phyloP scores from a whole-genome alignment of 768 basidiomycete genomes.

The Podaxis mareebaensis region DNA sequence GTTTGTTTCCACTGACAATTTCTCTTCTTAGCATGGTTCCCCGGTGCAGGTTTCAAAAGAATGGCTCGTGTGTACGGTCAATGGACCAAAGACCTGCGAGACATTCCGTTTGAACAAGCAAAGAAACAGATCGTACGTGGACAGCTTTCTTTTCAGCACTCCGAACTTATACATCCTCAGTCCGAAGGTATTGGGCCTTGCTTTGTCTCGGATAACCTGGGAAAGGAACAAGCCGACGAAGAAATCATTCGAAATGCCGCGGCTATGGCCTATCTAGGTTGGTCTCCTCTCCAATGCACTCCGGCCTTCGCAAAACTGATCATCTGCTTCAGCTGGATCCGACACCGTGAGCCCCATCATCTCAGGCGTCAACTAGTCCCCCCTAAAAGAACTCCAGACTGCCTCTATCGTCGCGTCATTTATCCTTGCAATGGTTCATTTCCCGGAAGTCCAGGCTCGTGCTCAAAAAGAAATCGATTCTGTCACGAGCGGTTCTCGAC shows the following conservation, averaged over 20 bases:
- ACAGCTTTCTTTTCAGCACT: neutral
- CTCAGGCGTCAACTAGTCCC: constrained; percentile 2
- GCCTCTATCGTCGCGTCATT: constrained; percentile 17
- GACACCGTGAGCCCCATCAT: constrained; percentile 4
- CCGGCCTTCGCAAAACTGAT: constrained; percentile 6
- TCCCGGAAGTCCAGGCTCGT: constrained; percentile 41
- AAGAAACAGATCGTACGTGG: constrained; percentile 27
- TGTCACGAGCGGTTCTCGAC: constrained; percentile 32
- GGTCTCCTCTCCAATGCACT: constrained; percentile 18
- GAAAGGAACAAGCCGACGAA: constrained; percentile 24
- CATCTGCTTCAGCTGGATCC: constrained; percentile 13
- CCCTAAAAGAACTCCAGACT: neutral
- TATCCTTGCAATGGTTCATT: constrained; percentile 30
- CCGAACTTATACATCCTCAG: constrained; percentile 12
- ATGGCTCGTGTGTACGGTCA: constrained; percentile 28
- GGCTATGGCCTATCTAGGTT: constrained; percentile 41
- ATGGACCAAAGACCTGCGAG: constrained; percentile 21
- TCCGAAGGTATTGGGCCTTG: constrained; percentile 25
- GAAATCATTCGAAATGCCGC: constrained; percentile 33
- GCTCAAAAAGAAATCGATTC: constrained; percentile 46
- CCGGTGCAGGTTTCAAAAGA: constrained; percentile 35
- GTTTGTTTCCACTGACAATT: neutral
- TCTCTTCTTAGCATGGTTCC: constrained; percentile 33
- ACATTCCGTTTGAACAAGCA: constrained; percentile 29
- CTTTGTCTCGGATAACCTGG: constrained; percentile 29